Conservation (phyloP, 192 early-diverging fungal genomes). For the Rhizoclosmatium sp. region DNA sequence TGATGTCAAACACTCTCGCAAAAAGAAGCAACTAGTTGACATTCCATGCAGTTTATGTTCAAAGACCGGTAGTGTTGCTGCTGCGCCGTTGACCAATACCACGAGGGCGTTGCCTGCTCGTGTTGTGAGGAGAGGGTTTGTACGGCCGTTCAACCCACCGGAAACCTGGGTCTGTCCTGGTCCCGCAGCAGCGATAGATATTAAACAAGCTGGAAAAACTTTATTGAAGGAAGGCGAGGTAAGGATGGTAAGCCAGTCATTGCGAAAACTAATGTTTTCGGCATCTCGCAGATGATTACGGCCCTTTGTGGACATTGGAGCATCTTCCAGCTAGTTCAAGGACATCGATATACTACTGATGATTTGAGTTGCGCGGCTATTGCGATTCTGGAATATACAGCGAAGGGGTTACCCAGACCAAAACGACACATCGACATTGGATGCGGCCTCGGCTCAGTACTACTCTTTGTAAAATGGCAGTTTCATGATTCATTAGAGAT, state of each 20-base stretch:
- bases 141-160: conserved; percentile 19
- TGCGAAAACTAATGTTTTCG: not conserved
- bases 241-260: not conserved
- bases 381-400: conserved; percentile 30
- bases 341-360: conserved; percentile 54
- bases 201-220: conserved; percentile 2
- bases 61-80: not conserved
- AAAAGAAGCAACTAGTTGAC: not conserved
- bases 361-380: conserved; percentile 44
- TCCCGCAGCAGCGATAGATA: not conserved
- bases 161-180: conserved; percentile 1
- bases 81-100: conserved; percentile 22
- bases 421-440: conserved; percentile 47
- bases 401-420: not conserved
- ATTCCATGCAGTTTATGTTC: conserved; percentile 10
- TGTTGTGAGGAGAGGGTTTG: conserved; percentile 4
- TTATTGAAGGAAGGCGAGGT: conserved; percentile 18
- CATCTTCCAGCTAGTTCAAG: conserved; percentile 48
- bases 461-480: conserved; percentile 42
- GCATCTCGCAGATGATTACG: conserved; percentile 40
- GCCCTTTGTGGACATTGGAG: conserved; percentile 45
- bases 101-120: conserved; percentile 20
- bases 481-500: conserved; percentile 31
- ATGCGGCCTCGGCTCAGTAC: conserved; percentile 47
- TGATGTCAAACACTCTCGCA: not conserved